Conservation (phyloP, 1,284 basidiomycete genomes). For the Athelia psychrophila region DNA sequence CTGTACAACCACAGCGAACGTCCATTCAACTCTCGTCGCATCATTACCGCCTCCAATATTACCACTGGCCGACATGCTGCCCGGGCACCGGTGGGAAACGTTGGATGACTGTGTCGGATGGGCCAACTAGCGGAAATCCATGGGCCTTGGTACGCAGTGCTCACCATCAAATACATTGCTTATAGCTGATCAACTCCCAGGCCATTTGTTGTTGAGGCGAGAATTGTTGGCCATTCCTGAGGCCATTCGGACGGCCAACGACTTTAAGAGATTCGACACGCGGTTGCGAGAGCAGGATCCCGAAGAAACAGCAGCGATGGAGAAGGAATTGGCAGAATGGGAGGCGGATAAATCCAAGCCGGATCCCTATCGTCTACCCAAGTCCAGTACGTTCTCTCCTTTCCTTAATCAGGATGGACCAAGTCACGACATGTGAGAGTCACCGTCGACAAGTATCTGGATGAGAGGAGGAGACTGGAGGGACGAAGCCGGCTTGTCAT, state of each 20-base stretch:
- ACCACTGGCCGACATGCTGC: too few relatives aligned
- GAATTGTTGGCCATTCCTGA: neutral
- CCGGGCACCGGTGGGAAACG: too few relatives aligned
- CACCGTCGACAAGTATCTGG: too few relatives aligned
- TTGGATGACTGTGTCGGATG: too few relatives aligned
- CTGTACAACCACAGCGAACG: too few relatives aligned
- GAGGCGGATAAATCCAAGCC: conserved; percentile 14
- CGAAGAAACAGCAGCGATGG: conserved; percentile 12
- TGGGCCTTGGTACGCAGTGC: conserved; percentile 11
- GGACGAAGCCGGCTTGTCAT: neutral
- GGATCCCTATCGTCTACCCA: conserved; percentile 17
- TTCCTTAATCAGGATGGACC: too few relatives aligned
- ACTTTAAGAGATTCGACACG: conserved; percentile 7
- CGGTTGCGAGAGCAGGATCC: conserved; percentile 1
- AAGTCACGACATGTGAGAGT: too few relatives aligned
- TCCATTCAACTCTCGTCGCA: too few relatives aligned
- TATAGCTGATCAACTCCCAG: too few relatives aligned
- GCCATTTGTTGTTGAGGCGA: conserved; percentile 1
- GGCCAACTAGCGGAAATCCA: conserved; percentile 27
- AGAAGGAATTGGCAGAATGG: conserved; percentile 16
- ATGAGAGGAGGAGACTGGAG: neutral
- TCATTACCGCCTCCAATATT: too few relatives aligned
- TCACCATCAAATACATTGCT: too few relatives aligned
- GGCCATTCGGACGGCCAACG: conserved; percentile 4
- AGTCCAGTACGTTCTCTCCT: conserved; percentile 3